Base-by-base conservation (phyloP, 129 eudicot species). In the Tanacetum coccineum region DNA sequence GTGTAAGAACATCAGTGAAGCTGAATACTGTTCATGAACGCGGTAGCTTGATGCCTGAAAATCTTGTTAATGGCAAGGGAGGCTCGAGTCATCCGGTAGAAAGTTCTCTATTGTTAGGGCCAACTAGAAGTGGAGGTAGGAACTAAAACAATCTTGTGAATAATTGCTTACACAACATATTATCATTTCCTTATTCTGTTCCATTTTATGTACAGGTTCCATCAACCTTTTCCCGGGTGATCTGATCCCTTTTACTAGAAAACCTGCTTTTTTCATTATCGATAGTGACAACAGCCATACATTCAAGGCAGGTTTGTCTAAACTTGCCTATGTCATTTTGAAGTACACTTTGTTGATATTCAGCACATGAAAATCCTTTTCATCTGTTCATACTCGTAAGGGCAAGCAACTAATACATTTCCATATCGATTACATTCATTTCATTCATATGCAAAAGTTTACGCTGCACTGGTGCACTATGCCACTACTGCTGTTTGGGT, bases 271-370 rank as follows among this genome's bases (percentile, higher is more conserved):
- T 71, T 73, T 89, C 70, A 81, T 93, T 64, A 84, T 93, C 70
- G 99, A 93, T 60, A 87, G 99, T 68, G 95, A 93, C 74, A 89
- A 73, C 85, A 93, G 99, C 96, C 92, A 83, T 81, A 86, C 96
- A 84, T 93, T 93, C 95, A 93, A 93, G 99, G 99, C 99, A 93
- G 99, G 99, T 93, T 93, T 93, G 96, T 93, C 84, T 70, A 25
- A 76, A 84, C 91, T 84, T 72, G 75, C 66, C 11, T 26, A 48
- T 42, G 25, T 44, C 36, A 65, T 2, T 17, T 46, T 55, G 25
- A 39, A 36, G 42, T 7, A 8, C n/a, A 65, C 22, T 36, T 57
- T 2, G 3, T 68, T 9, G 39, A 13, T 64, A 14, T 45, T 13
- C 25, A 9, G 42, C 42, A 7, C 42, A 36, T 36, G 42, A 36